A percentile compares a stretch with the other conserved stretches of the same genome.
phyloP scores from a whole-genome alignment of 208 protist genomes.

The Leishmania turanica region DNA sequence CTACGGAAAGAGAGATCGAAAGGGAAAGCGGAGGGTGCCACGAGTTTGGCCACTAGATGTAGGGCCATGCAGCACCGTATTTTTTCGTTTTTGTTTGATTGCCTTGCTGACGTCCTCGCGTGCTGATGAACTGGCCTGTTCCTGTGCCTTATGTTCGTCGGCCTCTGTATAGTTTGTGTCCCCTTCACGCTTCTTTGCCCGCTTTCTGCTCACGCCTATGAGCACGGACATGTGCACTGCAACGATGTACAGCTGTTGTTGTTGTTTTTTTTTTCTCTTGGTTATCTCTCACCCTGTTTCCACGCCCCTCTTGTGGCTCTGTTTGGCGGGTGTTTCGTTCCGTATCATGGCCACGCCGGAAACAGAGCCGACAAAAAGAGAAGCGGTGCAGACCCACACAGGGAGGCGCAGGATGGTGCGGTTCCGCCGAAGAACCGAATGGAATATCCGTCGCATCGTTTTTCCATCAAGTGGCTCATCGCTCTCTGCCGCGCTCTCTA shows the following conservation, averaged over 20 bases:
- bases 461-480: neutral
- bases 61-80: neutral
- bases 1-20: neutral
- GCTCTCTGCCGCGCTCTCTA: neutral
- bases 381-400: neutral
- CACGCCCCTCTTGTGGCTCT: neutral
- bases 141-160: neutral
- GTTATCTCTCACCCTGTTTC: neutral
- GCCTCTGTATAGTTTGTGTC: neutral
- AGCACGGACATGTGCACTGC: neutral
- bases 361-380: neutral
- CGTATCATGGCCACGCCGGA: neutral
- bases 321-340: neutral
- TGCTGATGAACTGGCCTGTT: neutral
- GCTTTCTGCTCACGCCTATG: neutral
- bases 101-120: neutral
- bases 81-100: constrained; percentile 1
- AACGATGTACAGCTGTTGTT: neutral
- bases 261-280: neutral
- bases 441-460: neutral
- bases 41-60: neutral
- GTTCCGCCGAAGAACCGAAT: neutral
- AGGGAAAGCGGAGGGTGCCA: neutral
- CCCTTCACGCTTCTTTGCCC: neutral
- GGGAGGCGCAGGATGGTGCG: neutral